Evolutionary conservation across 768 basidiomycete species (phyloP), one percentile per base, ranked within the genome.

Genomic region (Suillus cothurnatus): DNA sequence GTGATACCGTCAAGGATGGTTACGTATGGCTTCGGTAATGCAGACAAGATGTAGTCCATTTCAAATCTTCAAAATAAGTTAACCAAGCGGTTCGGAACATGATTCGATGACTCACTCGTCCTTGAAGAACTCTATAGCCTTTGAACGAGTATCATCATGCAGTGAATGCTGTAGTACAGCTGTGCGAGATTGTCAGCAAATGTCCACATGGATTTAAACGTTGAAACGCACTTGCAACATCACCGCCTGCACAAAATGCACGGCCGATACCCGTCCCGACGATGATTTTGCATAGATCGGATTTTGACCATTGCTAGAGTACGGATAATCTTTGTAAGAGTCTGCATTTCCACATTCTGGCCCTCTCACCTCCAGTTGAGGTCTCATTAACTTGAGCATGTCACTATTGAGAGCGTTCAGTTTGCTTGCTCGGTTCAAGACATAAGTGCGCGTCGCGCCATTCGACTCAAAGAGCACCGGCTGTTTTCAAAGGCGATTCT

Each of bases 241-340:
- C 97, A 52, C 97, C 97, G 17, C 97, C 97, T 7, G 93, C 91
- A 72, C 95, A 99, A 74, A 98, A 99, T 15, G 91, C 93, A 65
- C 88, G 82, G 4, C 89, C 91, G 15, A 77, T 76, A 28, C 92
- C 92, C 38, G 85, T 84, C 39, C 90, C 91, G 43, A 94, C 84
- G 65, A 97, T 86, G 34, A 90, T 82, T 64, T 85, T 84, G 69
- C 88, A 88, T 8, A 93, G 82, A 59, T 89, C 84, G 34, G 92
- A 88, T 41, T 83, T 78, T 66, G 85, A 83, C 92, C 93, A 94
- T 81, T 88, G 86, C 93, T 94, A 67, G 58, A 59, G 6, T 28
- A 66, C 31, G 9, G 55, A 31, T 53, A 21, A n/a, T 43, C 34
- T 67, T 63, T 66, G 66, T 31, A 59, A 63, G 68, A 66, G 61